These are phyloP conservation scores for Mycosphaerelloides madeirae DNA, from an alignment of 2,329 filamentous ascomycete genomes.

Conservation along the genomic window DNA sequence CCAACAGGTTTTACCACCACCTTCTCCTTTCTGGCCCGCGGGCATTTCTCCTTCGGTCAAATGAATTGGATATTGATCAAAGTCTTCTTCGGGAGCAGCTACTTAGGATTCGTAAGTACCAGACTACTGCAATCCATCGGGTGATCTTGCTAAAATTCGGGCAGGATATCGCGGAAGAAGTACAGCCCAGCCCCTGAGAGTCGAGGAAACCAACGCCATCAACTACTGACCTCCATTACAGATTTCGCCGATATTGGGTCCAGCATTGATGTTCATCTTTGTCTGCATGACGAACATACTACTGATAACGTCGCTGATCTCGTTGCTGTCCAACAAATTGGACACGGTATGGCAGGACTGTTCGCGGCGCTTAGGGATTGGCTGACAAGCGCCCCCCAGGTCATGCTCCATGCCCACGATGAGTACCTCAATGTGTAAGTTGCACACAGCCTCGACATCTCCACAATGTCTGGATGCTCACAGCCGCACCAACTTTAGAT, in stretches of 20 bases:
- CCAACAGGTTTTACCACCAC: slow-evolving; percentile 73
- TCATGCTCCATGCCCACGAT: slow-evolving; percentile 60
- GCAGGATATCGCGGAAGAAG: slow-evolving; percentile 45
- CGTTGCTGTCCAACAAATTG: slow-evolving; percentile 21
- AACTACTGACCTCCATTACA: slow-evolving; percentile 16
- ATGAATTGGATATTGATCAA: slow-evolving; percentile 61
- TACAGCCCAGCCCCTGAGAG: slow-evolving; percentile 14
- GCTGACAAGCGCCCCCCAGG: slow-evolving; percentile 34
- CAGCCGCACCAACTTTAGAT: slow-evolving; percentile 19
- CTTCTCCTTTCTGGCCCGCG: slow-evolving; percentile 71
- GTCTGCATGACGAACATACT: slow-evolving; percentile 72
- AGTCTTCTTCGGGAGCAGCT: slow-evolving; percentile 75
- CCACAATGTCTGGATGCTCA: not conserved
- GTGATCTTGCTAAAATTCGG: slow-evolving; percentile 8
- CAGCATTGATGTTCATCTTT: slow-evolving; percentile 62
- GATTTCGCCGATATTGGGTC: slow-evolving; percentile 48
- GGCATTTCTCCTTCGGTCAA: slow-evolving; percentile 57
- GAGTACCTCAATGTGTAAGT: slow-evolving; percentile 74
- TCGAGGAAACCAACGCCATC: slow-evolving; percentile 6
- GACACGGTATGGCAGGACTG: slow-evolving; percentile 19
- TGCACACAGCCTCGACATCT: slow-evolving; percentile 25
- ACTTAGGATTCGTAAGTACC: slow-evolving; percentile 64
- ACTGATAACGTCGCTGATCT: slow-evolving; percentile 61
- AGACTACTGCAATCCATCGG: not conserved
- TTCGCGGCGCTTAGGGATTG: slow-evolving; percentile 23